Evolutionary conservation across 2,329 filamentous ascomycete species (phyloP).

Genomic region (Byssoonygena ceratinophila): DNA sequence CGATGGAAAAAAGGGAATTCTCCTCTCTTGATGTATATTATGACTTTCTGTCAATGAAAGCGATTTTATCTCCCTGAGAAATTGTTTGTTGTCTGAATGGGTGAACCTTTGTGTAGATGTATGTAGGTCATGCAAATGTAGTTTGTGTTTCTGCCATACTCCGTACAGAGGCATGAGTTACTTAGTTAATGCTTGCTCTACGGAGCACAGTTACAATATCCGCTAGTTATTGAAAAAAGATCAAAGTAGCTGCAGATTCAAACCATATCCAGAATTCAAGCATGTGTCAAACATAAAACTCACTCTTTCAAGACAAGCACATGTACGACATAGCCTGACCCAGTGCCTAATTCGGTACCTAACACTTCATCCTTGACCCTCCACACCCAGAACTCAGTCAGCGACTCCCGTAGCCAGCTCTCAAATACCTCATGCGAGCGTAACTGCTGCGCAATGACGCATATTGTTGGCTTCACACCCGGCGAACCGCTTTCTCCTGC

Average conservation of each 20-base stretch:
- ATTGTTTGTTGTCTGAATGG: too few relatives aligned
- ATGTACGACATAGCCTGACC: constrained; percentile 73
- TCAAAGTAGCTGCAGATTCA: too few relatives aligned
- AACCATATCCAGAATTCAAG: too few relatives aligned
- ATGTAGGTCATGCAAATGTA: too few relatives aligned
- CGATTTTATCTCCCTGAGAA: too few relatives aligned
- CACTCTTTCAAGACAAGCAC: constrained; percentile 51
- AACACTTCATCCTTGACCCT: constrained; percentile 57
- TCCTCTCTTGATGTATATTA: constrained; percentile 28
- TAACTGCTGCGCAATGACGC: constrained; percentile 79
- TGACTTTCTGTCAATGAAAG: neutral
- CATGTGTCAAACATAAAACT: too few relatives aligned
- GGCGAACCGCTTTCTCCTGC: constrained; percentile 4
- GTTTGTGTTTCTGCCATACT: too few relatives aligned
- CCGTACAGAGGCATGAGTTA: too few relatives aligned
- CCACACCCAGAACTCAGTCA: constrained; percentile 61
- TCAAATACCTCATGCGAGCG: constrained; percentile 77
- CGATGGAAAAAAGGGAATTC: constrained; percentile 34
- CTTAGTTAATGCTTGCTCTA: too few relatives aligned
- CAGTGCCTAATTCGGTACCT: constrained; percentile 48
- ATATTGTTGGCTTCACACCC: constrained; percentile 49
- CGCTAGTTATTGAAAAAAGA: too few relatives aligned
- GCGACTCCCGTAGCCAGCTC: constrained; percentile 62
- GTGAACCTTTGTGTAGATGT: too few relatives aligned
- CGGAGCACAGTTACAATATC: too few relatives aligned